These are phyloP conservation scores for Leucosporidium yakuticum DNA, from an alignment of 768 basidiomycete genomes.

Conservation along the genomic window DNA sequence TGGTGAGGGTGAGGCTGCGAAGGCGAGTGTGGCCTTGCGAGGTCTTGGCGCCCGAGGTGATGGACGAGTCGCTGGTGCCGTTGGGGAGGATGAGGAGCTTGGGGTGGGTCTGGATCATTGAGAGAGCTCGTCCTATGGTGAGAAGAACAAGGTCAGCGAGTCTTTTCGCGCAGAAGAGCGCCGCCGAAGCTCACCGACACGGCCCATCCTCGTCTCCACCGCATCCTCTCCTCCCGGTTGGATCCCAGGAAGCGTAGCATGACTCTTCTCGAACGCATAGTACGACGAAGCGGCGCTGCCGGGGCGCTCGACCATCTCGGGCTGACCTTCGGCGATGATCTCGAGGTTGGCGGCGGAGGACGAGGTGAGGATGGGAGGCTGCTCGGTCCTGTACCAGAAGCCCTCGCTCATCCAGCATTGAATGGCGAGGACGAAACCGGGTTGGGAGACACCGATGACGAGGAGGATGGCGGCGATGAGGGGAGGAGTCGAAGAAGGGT, in stretches of 20 bases:
- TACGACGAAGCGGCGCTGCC: constrained; percentile 7
- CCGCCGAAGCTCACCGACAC: constrained; percentile 9
- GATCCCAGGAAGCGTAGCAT: constrained; percentile 10
- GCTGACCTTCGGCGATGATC: not conserved
- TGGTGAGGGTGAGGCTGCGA: constrained; percentile 26
- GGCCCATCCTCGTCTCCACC: not conserved
- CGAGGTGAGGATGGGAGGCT: constrained; percentile 13
- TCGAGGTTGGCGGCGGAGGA: constrained; percentile 11
- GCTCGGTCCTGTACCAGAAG: constrained; percentile 14
- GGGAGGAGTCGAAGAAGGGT: not conserved
- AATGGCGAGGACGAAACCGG: constrained; percentile 14
- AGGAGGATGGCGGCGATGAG: constrained; percentile 16
- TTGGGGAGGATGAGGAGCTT: constrained; percentile 22
- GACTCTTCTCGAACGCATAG: not conserved
- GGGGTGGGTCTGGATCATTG: constrained; percentile 17
- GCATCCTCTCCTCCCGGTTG: constrained; percentile 9
- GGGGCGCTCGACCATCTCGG: constrained; percentile 2
- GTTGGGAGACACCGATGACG: constrained; percentile 18
- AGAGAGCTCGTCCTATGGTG: constrained; percentile 24
- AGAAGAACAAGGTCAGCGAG: not conserved
- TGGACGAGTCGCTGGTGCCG: not conserved
- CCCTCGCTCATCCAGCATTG: constrained; percentile 23
- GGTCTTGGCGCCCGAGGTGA: constrained; percentile 1
- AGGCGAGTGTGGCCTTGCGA: constrained; percentile 20
- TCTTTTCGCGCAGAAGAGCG: no score